These are phyloP conservation scores for Calycina marina DNA, from an alignment of 2,329 filamentous ascomycete genomes.

Conservation along the genomic window DNA sequence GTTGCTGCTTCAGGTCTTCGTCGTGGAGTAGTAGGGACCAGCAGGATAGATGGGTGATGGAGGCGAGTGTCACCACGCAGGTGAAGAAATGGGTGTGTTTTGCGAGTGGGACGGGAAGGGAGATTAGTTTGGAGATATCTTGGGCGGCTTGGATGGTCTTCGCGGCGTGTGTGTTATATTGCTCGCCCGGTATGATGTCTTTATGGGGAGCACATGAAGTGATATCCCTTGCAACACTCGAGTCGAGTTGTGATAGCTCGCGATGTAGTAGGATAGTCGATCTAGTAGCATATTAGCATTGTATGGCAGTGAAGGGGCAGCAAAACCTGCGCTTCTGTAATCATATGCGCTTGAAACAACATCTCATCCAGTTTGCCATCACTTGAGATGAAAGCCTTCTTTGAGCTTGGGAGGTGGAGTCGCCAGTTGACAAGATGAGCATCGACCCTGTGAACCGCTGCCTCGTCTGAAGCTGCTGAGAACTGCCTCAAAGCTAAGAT, in stretches of 20 bases:
- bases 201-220: conserved; percentile 50
- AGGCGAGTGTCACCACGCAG: conserved; percentile 63
- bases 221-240: conserved; percentile 37
- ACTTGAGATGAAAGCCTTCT: conserved; percentile 53
- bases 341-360: conserved; percentile 84
- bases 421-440: conserved; percentile 56
- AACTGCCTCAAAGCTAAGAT: conserved; percentile 46
- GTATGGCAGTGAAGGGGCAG: not conserved
- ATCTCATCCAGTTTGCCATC: conserved; percentile 71
- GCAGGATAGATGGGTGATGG: conserved; percentile 68
- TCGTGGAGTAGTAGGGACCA: conserved; percentile 45
- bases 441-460: conserved; percentile 40
- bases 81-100: conserved; percentile 76
- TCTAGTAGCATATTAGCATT: conserved; percentile 19
- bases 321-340: conserved; percentile 33
- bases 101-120: conserved; percentile 55
- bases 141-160: conserved; percentile 71
- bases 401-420: conserved; percentile 59
- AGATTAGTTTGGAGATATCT: conserved; percentile 60
- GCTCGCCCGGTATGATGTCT: conserved; percentile 13
- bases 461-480: conserved; percentile 34
- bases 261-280: conserved; percentile 65
- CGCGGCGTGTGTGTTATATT: conserved; percentile 43
- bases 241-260: conserved; percentile 61
- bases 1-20: conserved; percentile 56